These are phyloP conservation scores for Colletotrichum acutatum DNA, from an alignment of 2,329 filamentous ascomycete genomes.

Conservation along the genomic window DNA sequence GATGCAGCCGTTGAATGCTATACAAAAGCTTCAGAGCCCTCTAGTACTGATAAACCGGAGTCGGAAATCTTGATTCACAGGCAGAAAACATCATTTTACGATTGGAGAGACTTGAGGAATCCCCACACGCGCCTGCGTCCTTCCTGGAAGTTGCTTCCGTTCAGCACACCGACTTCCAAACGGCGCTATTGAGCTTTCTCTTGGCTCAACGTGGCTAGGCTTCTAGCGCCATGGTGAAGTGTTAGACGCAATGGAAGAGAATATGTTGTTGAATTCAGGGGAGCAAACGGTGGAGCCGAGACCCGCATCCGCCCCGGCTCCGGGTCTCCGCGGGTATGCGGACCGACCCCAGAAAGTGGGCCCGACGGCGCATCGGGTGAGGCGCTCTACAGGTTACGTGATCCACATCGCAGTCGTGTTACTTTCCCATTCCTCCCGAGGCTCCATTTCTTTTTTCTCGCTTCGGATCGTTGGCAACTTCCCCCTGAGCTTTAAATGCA, in stretches of 20 bases:
- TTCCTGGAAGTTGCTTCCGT: no score
- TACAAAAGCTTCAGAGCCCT: no score
- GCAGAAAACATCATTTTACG: no score
- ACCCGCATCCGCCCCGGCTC: background rate
- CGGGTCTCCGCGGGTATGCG: constrained; percentile 2
- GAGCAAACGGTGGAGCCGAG: background rate
- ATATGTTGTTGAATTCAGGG: background rate
- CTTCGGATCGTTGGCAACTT: constrained; percentile 5
- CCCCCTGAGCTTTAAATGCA: constrained; percentile 2
- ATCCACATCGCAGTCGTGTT: background rate
- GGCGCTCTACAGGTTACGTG: constrained; percentile 4
- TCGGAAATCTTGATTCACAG: no score
- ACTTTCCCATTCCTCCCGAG: background rate
- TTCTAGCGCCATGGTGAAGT: background rate
- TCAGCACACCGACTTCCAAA: background rate
- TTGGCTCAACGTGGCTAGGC: background rate
- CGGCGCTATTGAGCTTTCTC: background rate
- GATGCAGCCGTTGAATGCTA: no score
- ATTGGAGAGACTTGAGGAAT: no score
- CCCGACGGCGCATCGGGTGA: background rate
- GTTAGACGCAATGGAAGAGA: background rate
- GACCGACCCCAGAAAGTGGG: background rate
- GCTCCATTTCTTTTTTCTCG: background rate
- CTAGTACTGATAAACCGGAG: no score
- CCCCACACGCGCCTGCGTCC: no score